phyloP scores from a whole-genome alignment of 2,329 filamentous ascomycete genomes.

The Sarocladiaceae sp. region DNA sequence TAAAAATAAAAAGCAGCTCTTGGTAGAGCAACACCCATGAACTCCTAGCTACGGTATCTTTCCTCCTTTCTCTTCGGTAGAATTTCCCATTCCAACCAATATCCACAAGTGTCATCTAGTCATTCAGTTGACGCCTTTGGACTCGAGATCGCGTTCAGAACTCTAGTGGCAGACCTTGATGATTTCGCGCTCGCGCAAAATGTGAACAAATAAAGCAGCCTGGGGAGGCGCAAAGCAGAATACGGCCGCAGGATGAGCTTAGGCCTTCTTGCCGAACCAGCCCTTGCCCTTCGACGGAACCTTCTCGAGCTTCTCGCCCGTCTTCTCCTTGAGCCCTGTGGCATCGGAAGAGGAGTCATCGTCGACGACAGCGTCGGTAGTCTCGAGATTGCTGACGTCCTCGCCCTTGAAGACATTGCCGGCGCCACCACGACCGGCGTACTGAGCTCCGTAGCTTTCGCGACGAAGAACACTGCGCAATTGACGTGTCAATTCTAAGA shows the following conservation, averaged over 20 bases:
- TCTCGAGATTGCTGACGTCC: slow-evolving; percentile 25
- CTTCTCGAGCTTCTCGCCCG: slow-evolving; percentile 11
- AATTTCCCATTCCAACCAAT: neutral
- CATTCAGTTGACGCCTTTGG: no score
- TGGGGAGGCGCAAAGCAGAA: no score
- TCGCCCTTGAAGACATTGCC: slow-evolving; percentile 61
- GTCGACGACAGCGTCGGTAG: slow-evolving; percentile 26
- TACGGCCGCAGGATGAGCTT: slow-evolving; percentile 13
- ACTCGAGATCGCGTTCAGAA: no score
- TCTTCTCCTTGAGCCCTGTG: slow-evolving; percentile 13
- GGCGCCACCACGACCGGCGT: slow-evolving; percentile 71
- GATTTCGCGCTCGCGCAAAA: neutral
- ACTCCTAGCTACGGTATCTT: slow-evolving; percentile 9
- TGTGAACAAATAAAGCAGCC: no score
- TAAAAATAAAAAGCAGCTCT: slow-evolving; percentile 4
- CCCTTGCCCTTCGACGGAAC: slow-evolving; percentile 40
- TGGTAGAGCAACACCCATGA: slow-evolving; percentile 8
- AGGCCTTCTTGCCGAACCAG: slow-evolving; percentile 45
- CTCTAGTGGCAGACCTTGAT: no score
- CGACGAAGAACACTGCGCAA: slow-evolving; percentile 47
- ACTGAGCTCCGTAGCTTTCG: slow-evolving; percentile 53
- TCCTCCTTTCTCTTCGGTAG: neutral
- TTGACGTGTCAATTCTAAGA: slow-evolving; percentile 12
- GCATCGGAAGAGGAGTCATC: slow-evolving; percentile 18
- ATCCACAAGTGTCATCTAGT: neutral